Conservation (phyloP, 306 rosid species). For the Sicyos baderoa region DNA sequence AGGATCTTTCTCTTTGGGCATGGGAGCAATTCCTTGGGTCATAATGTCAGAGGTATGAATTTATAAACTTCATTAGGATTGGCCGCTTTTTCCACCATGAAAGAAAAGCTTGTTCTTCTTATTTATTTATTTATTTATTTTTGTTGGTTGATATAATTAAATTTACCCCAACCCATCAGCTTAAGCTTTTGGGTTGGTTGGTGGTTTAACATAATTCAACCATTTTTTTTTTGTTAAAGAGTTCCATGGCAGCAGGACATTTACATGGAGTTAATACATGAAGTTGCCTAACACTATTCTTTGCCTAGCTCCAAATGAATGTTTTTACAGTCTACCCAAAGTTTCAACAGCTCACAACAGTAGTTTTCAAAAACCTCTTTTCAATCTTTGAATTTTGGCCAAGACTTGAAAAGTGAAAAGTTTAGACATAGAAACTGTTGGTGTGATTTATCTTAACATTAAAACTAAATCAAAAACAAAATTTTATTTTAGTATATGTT, state of each 20-base stretch:
- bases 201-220: no score
- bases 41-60: slow-evolving; percentile 79
- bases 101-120: no score
- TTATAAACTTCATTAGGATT: neutral
- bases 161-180: no score
- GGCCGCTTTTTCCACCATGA: neutral
- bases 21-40: slow-evolving; percentile 94
- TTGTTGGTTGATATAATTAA: no score
- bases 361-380: neutral
- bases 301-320: neutral
- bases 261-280: neutral
- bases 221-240: no score
- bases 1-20: slow-evolving; percentile 73
- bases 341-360: neutral
- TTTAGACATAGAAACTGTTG: neutral
- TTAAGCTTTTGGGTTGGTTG: no score
- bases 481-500: neutral
- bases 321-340: neutral
- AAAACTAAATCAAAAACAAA: no score
- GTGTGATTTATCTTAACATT: no score
- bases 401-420: no score
- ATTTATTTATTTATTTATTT: no score
- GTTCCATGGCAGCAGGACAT: neutral
- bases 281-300: no score
- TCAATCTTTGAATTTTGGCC: neutral